Base-by-base conservation (phyloP, 495 filamentous ascomycete genomes). In the Penicillium salamii region DNA sequence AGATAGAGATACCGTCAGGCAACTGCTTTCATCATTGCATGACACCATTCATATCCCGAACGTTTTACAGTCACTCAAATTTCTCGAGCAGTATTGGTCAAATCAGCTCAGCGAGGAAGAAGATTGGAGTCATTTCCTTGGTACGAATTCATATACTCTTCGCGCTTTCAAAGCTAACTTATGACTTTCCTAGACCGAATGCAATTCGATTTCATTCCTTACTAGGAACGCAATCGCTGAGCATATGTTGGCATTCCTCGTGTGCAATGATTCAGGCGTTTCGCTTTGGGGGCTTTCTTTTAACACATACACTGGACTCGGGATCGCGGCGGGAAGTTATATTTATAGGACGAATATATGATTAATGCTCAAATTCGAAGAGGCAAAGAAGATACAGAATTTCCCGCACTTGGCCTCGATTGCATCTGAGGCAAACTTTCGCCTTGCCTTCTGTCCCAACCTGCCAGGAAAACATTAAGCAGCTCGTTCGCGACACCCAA, bases 141-240 rank as follows among this genome's bases (percentile, higher is more conserved):
- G 72, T 76, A 67, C 40, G 59, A 57, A 36, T 34, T 19, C 17
- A 12, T 9, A 11, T 23, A 0, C 33, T 29, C 3, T 20, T 35
- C 39, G 33, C 28, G 7, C 23, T 43, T 32, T 14, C 7, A 5
- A 34, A n/a, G 40, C 62, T 67, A 41, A 68, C 42, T 7, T 15
- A 14, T 12, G 9, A 2, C n/a, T 4, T 6, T 8, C n/a, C 2
- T 36, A 76, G 72, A 72, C 56, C 70, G 72, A 17, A 74, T 76
- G 72, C 62, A 57, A 15, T 66, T 73, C 42, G 72, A 76, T 47
- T 76, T 76, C 41, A 76, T 76, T 43, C 72, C 72, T 6, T 76
- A 76, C 54, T 76, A 55, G 44, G 39, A 23, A 21, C 15, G 7
- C 12, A 18, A 18, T 31, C 24, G 12, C 18, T 15, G 21, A 31